Base-by-base conservation (phyloP, 352 stramenopile genomes). In the Peronospora tabacina region DNA sequence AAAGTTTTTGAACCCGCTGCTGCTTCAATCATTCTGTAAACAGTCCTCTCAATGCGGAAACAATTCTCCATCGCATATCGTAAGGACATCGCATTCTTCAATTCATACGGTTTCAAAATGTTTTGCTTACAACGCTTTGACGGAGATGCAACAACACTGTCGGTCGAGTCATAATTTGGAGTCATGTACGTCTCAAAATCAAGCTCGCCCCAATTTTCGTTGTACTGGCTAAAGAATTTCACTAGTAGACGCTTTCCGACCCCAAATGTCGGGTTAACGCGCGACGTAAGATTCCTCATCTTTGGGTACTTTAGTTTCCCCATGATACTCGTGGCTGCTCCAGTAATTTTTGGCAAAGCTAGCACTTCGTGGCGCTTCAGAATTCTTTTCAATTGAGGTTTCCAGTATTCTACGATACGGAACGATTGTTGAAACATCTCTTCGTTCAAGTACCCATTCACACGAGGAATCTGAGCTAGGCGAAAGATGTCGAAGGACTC, bases 191-290 rank as follows among this genome's bases (percentile, higher is more conserved):
- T 62, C 17, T 80, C 57, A 45, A 91, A 72, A 44, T 88, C 66
- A 38, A 89, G 83, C 55, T 91, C 81, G 15, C 78, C 70, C 80
- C 81, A 94, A 13, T 82, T 74, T 39, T 86, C 61, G 41, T 94
- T 94, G 52, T 82, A 85, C 45, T 87, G 67, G 33, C 82, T 94
- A 52, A 87, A 91, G 24, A 89, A 89, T 50, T 94, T 94, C 26
- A 94, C 49, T 13, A 90, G 44, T 13, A 83, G 22, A 16, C 54
- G 63, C 28, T 74, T 70, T 13, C 73, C 75, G 16, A 94, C 52
- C 0, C 68, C 74, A 55, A 91, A 90, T 22, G 78, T 78, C 19
- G 82, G 82, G 33, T 94, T 94, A 7, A 81, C 78, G 11, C 79
- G 75, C 20, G 79, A 82, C 7, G 82, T 94, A 16, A 90, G 53